A percentile compares a stretch with the other conserved stretches of the same genome.
Conservation (phyloP, 1,284 basidiomycete genomes). For the Trichosporon faecale region DNA sequence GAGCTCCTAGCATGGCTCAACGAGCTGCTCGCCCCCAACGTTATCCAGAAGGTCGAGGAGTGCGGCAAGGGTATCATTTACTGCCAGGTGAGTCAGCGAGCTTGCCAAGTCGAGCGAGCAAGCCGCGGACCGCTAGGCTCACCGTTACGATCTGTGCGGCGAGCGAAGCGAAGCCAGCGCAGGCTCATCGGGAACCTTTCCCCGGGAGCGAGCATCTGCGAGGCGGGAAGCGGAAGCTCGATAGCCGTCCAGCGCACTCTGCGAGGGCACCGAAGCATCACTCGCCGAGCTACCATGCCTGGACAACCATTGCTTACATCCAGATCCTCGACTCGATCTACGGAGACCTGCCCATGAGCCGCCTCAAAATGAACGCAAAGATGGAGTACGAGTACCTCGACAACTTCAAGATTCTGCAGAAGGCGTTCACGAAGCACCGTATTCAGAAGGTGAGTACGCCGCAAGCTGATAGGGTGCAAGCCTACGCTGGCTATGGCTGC, state of each 20-base stretch:
- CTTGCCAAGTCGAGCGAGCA: no score
- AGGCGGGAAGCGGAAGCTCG: no score
- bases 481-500: no score
- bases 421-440: constrained; percentile 78
- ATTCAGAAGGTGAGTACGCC: constrained; percentile 80
- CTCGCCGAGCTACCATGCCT: no score
- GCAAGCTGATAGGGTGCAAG: no score
- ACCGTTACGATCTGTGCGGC: background rate
- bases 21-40: constrained; percentile 66
- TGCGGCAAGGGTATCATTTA: constrained; percentile 87
- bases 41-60: constrained; percentile 92
- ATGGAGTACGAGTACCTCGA: constrained; percentile 94
- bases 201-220: no score
- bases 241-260: no score
- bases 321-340: constrained; percentile 86
- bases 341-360: constrained; percentile 78
- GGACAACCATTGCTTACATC: no score
- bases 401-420: constrained; percentile 94
- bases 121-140: no score
- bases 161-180: background rate
- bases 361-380: constrained; percentile 88
- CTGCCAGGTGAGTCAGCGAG: constrained; percentile 61
- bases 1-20: constrained; percentile 93
- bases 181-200: no score
- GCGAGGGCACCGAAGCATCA: no score